Conservation (phyloP, 108 stramenopile genomes). For the Aurantiochytrium sp. region DNA sequence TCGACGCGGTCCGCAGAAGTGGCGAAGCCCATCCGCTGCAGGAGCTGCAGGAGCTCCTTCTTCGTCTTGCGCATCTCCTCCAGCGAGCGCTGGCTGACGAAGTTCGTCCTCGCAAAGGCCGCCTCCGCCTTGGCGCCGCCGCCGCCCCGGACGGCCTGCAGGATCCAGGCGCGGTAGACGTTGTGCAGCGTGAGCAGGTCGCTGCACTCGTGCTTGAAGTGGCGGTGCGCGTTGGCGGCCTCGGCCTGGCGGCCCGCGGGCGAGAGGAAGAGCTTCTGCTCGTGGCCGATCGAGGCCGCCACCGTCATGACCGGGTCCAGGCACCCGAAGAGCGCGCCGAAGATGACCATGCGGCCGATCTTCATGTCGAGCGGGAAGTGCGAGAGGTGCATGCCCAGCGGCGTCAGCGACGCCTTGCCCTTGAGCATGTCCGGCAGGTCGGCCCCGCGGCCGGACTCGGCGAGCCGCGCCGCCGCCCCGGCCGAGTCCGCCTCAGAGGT, state of each 20-base stretch:
- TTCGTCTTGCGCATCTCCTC: conserved; percentile 46
- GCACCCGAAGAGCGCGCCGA: conserved; percentile 74
- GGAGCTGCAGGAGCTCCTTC: conserved; percentile 68
- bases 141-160: not conserved
- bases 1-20: conserved; percentile 33
- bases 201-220: conserved; percentile 53
- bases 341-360: conserved; percentile 77
- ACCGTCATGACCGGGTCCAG: conserved; percentile 76
- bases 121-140: conserved; percentile 45
- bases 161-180: conserved; percentile 68
- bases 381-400: conserved; percentile 82
- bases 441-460: conserved; percentile 60
- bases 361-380: conserved; percentile 76
- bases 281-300: conserved; percentile 63
- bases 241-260: conserved; percentile 59
- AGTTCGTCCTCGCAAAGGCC: conserved; percentile 43
- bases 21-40: conserved; percentile 72
- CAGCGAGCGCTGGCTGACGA: conserved; percentile 41
- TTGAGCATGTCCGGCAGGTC: conserved; percentile 61
- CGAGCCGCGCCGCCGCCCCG: too few relatives aligned
- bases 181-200: conserved; percentile 81
- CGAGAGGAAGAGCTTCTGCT: conserved; percentile 70
- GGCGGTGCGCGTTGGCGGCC: conserved; percentile 68
- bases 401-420: conserved; percentile 60
- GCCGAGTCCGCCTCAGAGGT: not conserved